Evolutionary conservation across 2,329 filamentous ascomycete genomes (phyloP).

Genomic region (Cephalotrichum gorgonifer): DNA sequence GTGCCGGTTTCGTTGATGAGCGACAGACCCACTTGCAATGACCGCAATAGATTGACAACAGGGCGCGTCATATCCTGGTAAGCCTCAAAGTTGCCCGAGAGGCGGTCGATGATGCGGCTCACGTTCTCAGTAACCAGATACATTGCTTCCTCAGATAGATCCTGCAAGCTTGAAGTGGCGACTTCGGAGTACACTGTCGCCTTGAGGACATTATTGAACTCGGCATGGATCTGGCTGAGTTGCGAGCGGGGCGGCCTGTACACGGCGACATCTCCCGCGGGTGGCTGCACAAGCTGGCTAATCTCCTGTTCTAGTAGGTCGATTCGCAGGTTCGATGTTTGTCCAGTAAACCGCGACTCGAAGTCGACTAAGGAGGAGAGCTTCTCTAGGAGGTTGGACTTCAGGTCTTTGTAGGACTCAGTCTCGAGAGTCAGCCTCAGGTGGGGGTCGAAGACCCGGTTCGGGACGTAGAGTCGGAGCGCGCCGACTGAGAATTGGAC

Average conservation of each 20-base stretch:
- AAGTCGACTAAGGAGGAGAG: conserved; percentile 54
- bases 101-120: conserved; percentile 57
- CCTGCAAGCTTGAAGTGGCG: conserved; percentile 19
- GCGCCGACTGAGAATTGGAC: conserved; percentile 64
- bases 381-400: conserved; percentile 41
- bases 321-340: conserved; percentile 56
- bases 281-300: conserved; percentile 51
- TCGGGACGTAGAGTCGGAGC: conserved; percentile 73
- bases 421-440: conserved; percentile 56
- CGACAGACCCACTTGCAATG: conserved; percentile 65
- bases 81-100: conserved; percentile 59
- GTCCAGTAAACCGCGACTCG: conserved; percentile 57
- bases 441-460: conserved; percentile 76
- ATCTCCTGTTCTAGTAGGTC: conserved; percentile 54
- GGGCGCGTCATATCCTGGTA: conserved; percentile 82
- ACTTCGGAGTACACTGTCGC: conserved; percentile 40
- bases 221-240: conserved; percentile 63
- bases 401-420: conserved; percentile 44
- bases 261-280: conserved; percentile 53
- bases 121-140: conserved; percentile 44
- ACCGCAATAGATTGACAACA: conserved; percentile 67
- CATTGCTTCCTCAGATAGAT: conserved; percentile 12
- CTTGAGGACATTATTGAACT: conserved; percentile 69
- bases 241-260: conserved; percentile 62
- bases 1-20: conserved; percentile 34